Conservation (phyloP, 768 basidiomycete genomes). For the Coprinopsis sp. region DNA sequence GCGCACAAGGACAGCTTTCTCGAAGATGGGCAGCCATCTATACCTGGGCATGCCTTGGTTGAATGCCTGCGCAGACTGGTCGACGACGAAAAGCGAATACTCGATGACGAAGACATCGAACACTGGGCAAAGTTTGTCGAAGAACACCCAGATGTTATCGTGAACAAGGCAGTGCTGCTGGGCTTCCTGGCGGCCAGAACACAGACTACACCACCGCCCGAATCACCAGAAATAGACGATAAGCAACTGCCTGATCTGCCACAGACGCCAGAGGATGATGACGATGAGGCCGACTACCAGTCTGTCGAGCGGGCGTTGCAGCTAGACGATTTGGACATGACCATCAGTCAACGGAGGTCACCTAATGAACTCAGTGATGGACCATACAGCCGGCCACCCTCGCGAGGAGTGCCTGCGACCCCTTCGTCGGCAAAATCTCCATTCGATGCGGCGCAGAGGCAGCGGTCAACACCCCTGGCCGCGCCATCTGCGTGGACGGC, state of each 20-base stretch:
- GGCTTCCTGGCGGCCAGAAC: slow-evolving; percentile 61
- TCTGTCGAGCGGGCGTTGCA: neutral
- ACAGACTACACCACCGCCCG: slow-evolving; percentile 37
- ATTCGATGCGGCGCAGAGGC: slow-evolving; percentile 66
- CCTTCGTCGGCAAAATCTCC: slow-evolving; percentile 48
- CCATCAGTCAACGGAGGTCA: slow-evolving; percentile 34
- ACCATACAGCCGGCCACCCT: slow-evolving; percentile 51
- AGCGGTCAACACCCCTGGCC: slow-evolving; percentile 62
- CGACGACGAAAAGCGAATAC: no score
- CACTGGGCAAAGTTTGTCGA: no score
- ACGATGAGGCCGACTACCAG: slow-evolving; percentile 8
- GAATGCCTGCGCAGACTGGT: no score
- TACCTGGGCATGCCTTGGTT: no score
- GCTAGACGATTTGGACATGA: slow-evolving; percentile 13
- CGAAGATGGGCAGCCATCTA: no score
- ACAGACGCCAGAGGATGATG: slow-evolving; percentile 32
- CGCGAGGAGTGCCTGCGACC: slow-evolving; percentile 49
- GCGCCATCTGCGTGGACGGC: slow-evolving; percentile 71
- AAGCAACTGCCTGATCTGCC: slow-evolving; percentile 20
- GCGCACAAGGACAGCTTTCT: no score
- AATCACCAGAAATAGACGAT: slow-evolving; percentile 30
- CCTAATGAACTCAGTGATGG: slow-evolving; percentile 53
- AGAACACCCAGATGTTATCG: no score
- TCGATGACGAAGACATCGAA: no score
- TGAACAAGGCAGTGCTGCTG: no score